These are phyloP conservation scores for Nakazawaea molendinolei DNA, from an alignment of 805 yeast genomes.

Conservation along the genomic window DNA sequence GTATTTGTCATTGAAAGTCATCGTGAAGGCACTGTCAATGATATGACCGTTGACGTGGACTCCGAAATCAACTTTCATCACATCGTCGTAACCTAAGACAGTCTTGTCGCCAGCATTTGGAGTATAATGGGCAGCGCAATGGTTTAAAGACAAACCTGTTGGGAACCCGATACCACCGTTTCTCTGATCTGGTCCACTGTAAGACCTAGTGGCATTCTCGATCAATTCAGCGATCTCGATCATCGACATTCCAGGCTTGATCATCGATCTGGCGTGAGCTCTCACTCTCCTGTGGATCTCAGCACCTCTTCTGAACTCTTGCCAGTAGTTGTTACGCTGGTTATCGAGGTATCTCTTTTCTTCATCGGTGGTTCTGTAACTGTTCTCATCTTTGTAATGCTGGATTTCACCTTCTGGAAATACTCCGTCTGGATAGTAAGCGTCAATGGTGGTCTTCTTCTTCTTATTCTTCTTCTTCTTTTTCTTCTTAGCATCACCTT, in stretches of 20 bases:
- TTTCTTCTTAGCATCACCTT: slow-evolving; percentile 51
- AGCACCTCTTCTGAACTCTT: slow-evolving; percentile 91
- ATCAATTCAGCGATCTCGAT: slow-evolving; percentile 84
- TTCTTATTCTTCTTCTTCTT: slow-evolving; percentile 49
- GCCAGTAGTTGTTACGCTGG: slow-evolving; percentile 57
- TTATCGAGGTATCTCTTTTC: slow-evolving; percentile 78
- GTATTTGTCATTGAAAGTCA: slow-evolving; percentile 78
- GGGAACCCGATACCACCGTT: slow-evolving; percentile 96
- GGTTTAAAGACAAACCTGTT: slow-evolving; percentile 90
- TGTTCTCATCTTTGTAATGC: slow-evolving; percentile 68
- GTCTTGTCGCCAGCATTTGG: slow-evolving; percentile 93
- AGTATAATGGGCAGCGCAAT: slow-evolving; percentile 96
- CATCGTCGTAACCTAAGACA: slow-evolving; percentile 78
- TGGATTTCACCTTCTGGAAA: slow-evolving; percentile 87
- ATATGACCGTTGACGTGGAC: slow-evolving; percentile 94
- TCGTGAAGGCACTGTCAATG: slow-evolving; percentile 92
- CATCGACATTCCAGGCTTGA: slow-evolving; percentile 90
- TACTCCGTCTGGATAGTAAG: slow-evolving; percentile 59
- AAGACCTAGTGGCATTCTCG: slow-evolving; percentile 76
- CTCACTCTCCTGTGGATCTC: slow-evolving; percentile 93
- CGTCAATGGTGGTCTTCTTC: slow-evolving; percentile 55
- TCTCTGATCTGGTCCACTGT: slow-evolving; percentile 59
- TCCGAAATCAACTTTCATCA: slow-evolving; percentile 94
- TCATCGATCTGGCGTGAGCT: slow-evolving; percentile 60
- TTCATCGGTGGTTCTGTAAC: slow-evolving; percentile 75